These are phyloP conservation scores for Pisolithus thermaeus DNA, from an alignment of 1,284 basidiomycete genomes.

Conservation along the genomic window DNA sequence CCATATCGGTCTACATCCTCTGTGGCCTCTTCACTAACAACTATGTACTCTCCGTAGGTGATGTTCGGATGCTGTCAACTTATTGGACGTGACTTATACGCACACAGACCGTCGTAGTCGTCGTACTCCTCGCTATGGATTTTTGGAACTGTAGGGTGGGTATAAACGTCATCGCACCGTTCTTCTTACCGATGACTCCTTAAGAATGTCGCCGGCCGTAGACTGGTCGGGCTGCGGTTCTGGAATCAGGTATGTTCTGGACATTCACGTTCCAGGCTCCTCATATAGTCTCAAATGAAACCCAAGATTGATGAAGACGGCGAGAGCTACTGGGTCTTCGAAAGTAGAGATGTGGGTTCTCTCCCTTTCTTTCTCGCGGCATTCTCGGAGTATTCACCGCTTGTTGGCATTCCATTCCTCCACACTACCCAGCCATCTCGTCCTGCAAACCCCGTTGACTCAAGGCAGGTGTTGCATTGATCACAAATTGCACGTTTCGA, in stretches of 20 bases:
- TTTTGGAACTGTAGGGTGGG: conserved; percentile 93
- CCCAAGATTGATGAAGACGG: conserved; percentile 86
- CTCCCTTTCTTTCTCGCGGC: conserved; percentile 6
- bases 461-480: conserved; percentile 53
- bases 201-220: conserved; percentile 88
- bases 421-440: conserved; percentile 64
- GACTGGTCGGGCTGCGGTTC: conserved; percentile 86
- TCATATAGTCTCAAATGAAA: conserved; percentile 9
- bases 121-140: conserved; percentile 88
- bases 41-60: conserved; percentile 79
- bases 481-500: background rate
- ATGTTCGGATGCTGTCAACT: background rate
- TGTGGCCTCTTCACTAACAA: conserved; percentile 84
- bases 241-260: conserved; percentile 78
- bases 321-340: conserved; percentile 94
- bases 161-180: conserved; percentile 3
- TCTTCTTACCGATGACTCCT: conserved; percentile 2
- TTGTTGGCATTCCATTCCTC: conserved; percentile 6
- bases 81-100: conserved; percentile 1
- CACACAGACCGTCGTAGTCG: conserved; percentile 79
- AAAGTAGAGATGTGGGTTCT: conserved; percentile 76
- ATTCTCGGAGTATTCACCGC: background rate
- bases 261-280: background rate
- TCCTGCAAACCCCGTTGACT: conserved; percentile 86
- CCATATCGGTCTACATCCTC: conserved; percentile 83